Evolutionary conservation across 805 yeast species (phyloP).

Genomic region (Blastobotrys americana): DNA sequence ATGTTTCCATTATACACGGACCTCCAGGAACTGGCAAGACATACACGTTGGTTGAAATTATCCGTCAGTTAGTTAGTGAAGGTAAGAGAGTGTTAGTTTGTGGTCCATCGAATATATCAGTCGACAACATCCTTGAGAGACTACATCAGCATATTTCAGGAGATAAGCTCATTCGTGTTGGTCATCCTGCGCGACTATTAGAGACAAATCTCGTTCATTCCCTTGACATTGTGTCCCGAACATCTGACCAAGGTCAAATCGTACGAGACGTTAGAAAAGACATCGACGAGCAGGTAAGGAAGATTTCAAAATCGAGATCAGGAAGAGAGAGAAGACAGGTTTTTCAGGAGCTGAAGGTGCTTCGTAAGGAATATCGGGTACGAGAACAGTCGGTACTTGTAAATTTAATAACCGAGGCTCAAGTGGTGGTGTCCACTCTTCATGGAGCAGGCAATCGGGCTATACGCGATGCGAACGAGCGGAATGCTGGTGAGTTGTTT

Average conservation of each 20-base stretch:
- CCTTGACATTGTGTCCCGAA: slow-evolving; percentile 60
- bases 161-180: slow-evolving; percentile 63
- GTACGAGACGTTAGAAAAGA: slow-evolving; percentile 63
- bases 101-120: slow-evolving; percentile 91
- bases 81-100: slow-evolving; percentile 69
- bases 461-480: slow-evolving; percentile 44
- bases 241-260: slow-evolving; percentile 51
- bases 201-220: slow-evolving; percentile 60
- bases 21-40: slow-evolving; percentile 88
- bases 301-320: slow-evolving; percentile 49
- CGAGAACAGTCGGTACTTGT: slow-evolving; percentile 59
- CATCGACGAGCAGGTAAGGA: slow-evolving; percentile 49
- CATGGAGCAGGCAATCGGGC: slow-evolving; percentile 83
- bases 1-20: slow-evolving; percentile 57
- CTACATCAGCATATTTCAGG: slow-evolving; percentile 40
- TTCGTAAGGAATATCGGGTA: slow-evolving; percentile 60
- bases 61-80: slow-evolving; percentile 54
- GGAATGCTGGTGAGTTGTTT: slow-evolving; percentile 39
- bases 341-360: slow-evolving; percentile 59
- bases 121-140: slow-evolving; percentile 84
- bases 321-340: slow-evolving; percentile 59
- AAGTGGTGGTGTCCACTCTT: slow-evolving; percentile 72
- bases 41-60: slow-evolving; percentile 72
- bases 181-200: slow-evolving; percentile 86
- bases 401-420: slow-evolving; percentile 52